Percentiles rank a stretch among this genome's conserved stretches.
These are phyloP conservation scores for Aspergillus biplanus DNA, from an alignment of 495 filamentous ascomycete genomes.

Conservation along the genomic window DNA sequence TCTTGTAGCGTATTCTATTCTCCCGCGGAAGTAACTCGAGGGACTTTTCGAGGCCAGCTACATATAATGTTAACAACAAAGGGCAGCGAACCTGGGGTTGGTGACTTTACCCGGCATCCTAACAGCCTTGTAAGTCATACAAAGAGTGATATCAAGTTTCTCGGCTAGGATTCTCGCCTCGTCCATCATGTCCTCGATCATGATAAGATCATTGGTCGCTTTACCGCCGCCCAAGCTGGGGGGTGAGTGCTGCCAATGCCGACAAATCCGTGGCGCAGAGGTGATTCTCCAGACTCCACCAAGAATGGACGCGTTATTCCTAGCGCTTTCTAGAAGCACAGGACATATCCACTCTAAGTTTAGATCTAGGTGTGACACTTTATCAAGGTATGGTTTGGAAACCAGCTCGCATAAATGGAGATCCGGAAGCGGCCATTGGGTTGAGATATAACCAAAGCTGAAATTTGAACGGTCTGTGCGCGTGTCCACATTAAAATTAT, in stretches of 20 bases:
- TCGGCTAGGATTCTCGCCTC: background rate
- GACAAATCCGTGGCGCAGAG: background rate
- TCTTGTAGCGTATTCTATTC: background rate
- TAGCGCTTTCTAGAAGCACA: background rate
- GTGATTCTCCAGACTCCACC: slow-evolving; percentile 3
- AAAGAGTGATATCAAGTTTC: background rate
- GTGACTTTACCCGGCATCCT: background rate
- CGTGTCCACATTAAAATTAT: background rate
- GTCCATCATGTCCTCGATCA: background rate
- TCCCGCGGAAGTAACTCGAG: background rate
- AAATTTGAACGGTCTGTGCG: background rate
- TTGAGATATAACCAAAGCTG: background rate
- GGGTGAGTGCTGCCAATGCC: background rate
- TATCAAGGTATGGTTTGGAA: background rate
- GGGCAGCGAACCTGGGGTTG: background rate
- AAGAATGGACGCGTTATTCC: background rate
- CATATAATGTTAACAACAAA: background rate
- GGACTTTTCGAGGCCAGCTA: background rate
- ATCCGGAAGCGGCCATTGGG: background rate
- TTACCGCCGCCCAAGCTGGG: background rate
- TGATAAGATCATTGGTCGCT: background rate
- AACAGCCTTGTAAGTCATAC: background rate
- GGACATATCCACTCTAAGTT: background rate
- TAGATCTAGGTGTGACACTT: background rate
- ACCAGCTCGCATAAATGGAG: background rate